Evolutionary conservation across 371 early-diverging fungal genomes (phyloP), one percentile per base, ranked within the genome.

Genomic region (Mortierella sp.): DNA sequence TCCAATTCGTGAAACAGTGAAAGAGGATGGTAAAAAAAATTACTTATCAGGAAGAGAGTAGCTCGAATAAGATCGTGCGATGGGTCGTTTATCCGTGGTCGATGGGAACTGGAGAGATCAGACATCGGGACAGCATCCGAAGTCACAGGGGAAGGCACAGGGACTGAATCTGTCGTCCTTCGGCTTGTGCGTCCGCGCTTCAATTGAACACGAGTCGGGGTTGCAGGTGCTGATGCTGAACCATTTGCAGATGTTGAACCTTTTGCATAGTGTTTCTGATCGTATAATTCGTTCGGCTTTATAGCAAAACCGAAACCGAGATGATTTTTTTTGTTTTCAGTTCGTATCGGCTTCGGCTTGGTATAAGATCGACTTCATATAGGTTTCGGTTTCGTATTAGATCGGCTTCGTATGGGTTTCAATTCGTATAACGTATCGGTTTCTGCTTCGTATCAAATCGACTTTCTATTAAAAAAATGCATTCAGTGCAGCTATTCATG

Each of bases 1-100:
- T 58, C 26, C 23, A 32, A 57, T 31, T 59, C 53, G 29, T 29
- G 32, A 66, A 64, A 23, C 47, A 35, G 43, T 23, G 10, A 59
- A 58, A 37, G 66, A 65, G 56, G 26, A 13, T n/a, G 43, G 45
- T 34, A 59, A 66, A 66, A 59, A 35, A 59, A 66, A 45, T 26
- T 19, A 51, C 49, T 26, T 59, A 66, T 59, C 59, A 66, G 26
- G 28, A 42, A 56, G 19, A 70, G 43, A 49, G 70, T 49, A 1
- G 45, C 64, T 49, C 42, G 64, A 31, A 71, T 37, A 35, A 65
- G 65, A 53, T 57, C 64, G 32, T 71, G 71, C 65, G 61, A 71
- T 13, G 71, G 71, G 31, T 64, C 47, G 29, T 26, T 58, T 66
- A 66, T 66, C 3, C 42, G 59, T 66, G 59, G 66, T 66, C 59